phyloP scores from a whole-genome alignment of 2,329 filamentous ascomycete species.

The Apiospora malaysiana region DNA sequence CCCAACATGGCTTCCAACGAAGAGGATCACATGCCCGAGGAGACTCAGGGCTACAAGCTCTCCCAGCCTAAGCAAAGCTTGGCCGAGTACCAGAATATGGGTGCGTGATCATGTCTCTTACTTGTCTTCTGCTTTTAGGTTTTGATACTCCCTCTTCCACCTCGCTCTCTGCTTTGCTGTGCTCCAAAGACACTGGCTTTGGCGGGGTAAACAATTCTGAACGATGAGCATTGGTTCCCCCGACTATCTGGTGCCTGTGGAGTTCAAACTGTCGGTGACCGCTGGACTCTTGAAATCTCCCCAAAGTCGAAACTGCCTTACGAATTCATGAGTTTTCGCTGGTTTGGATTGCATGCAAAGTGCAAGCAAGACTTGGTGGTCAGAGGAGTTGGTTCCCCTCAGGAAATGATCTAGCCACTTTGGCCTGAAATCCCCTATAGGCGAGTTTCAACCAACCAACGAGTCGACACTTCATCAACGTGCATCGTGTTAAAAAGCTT shows the following conservation, averaged over 20 bases:
- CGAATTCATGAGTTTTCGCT: neutral
- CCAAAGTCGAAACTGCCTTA: neutral
- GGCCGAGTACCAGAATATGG: conserved; percentile 92
- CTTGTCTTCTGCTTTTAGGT: conserved; percentile 17
- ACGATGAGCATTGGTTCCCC: neutral
- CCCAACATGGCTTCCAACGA: conserved; percentile 69
- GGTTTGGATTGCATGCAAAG: neutral
- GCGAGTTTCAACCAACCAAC: neutral
- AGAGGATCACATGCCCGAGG: conserved; percentile 85
- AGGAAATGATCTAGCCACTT: neutral
- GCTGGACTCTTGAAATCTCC: too few relatives aligned
- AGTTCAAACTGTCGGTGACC: conserved; percentile 11
- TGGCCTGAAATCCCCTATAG: neutral
- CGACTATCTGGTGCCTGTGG: conserved; percentile 1
- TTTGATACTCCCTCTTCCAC: conserved; percentile 22
- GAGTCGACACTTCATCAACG: neutral
- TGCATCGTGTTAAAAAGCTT: neutral
- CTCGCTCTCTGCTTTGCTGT: neutral
- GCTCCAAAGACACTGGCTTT: neutral
- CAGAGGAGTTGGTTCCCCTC: neutral
- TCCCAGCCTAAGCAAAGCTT: conserved; percentile 96
- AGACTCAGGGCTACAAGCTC: conserved; percentile 96
- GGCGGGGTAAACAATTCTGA: neutral
- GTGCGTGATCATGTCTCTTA: conserved; percentile 52
- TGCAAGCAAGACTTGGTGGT: neutral